Evolutionary conservation across 2,329 filamentous ascomycete species (phyloP), one percentile per base, ranked within the genome.

Genomic region (Rhexocercosporidium sp.): DNA sequence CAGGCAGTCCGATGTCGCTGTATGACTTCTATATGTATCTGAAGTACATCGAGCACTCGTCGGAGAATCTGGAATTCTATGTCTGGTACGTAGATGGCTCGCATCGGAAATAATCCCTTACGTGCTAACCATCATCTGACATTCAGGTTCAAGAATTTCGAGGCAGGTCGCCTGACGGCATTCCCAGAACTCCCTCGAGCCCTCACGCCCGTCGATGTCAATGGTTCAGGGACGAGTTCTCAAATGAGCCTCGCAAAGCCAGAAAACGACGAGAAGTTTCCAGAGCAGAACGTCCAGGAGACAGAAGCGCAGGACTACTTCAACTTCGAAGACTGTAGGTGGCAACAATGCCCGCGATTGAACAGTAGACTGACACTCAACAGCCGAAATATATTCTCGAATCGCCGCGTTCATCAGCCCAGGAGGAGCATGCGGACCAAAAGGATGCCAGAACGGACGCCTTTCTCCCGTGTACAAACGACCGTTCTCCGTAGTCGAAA

Each of bases 11-110:
- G 3, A 83, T 84, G 81, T 83, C 81, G 0, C 72, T 84, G 11
- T 82, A 83, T 66, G 82, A 84, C 74, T 84, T 84, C 60, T 83
- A 83, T 74, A 82, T 84, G 81, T 84, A 83, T 66, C 76, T 84
- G 59, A 83, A 83, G 73, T 79, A 84, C 70, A 82, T 84, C 57
- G 82, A 84, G 72, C 81, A 78, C 73, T 83, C 82, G 1, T 76
- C 81, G 0, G 82, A 84, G 74, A 84, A 84, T 69, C 78, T 84
- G 9, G 82, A 84, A 73, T 84, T 84, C 66, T 84, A 82, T 69
- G 77, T 84, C 46, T 84, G 82, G 82, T 84, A 74, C 29, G 78
- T 70, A 6, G 7, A 29, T 20, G 16, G 18, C 22, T 44, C 3
- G 18, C 12, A 34, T 22, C 22, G 53, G 41, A 12, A 46, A 12